A percentile compares a stretch with the other conserved stretches of the same genome.
Evolutionary conservation across 805 yeast species (phyloP).

Genomic region (Myxozyma sirexii): DNA sequence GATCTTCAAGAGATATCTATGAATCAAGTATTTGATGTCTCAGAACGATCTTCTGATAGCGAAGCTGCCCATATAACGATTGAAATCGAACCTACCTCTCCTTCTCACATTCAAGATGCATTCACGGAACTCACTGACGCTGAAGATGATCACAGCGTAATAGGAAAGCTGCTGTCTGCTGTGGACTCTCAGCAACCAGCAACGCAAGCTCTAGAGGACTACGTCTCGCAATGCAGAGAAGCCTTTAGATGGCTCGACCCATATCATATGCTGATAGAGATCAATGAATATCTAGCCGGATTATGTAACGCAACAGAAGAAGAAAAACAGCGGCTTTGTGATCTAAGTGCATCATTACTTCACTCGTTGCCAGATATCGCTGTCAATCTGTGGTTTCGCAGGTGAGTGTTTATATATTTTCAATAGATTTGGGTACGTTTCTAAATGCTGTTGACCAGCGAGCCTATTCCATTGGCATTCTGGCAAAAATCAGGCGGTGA

Average conservation of each 20-base stretch:
- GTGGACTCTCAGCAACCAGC: background rate
- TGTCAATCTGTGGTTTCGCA: constrained; percentile 8
- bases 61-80: background rate
- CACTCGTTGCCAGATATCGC: constrained; percentile 12
- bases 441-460: constrained; percentile 1
- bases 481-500: constrained; percentile 19
- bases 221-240: constrained; percentile 8
- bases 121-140: constrained; percentile 2
- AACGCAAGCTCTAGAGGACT: background rate
- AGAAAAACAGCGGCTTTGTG: background rate
- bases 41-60: background rate
- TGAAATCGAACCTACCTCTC: background rate
- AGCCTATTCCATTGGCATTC: constrained; percentile 3
- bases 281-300: constrained; percentile 1
- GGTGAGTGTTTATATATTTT: background rate
- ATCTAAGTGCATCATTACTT: background rate
- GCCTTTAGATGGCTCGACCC: constrained; percentile 13
- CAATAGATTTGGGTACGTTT: too few relatives aligned
- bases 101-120: background rate
- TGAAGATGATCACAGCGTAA: background rate
- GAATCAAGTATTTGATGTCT: background rate
- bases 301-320: background rate
- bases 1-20: background rate
- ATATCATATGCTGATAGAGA: background rate
- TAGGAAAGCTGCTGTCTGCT: background rate